Evolutionary conservation across 805 yeast species (phyloP).

Genomic region (Suhomyces emberorum): DNA sequence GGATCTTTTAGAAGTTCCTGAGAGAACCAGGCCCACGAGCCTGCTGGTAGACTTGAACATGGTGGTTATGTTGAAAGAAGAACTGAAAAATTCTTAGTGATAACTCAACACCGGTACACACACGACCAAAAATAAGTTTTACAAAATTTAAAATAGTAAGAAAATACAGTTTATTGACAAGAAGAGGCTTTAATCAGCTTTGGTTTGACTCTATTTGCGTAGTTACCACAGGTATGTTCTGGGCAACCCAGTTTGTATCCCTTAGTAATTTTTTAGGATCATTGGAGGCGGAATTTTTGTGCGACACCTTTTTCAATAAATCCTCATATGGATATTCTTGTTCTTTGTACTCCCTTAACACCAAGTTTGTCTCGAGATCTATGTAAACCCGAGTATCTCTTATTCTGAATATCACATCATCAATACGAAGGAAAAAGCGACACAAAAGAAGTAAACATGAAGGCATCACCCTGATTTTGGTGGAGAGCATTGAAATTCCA

Average conservation of each 20-base stretch:
- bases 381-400: constrained; percentile 82
- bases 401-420: constrained; percentile 79
- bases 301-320: constrained; percentile 22
- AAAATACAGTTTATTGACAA: too few relatives aligned
- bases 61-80: neutral
- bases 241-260: constrained; percentile 70
- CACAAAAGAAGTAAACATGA: constrained; percentile 69
- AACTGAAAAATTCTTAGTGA: constrained; percentile 9
- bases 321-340: constrained; percentile 42
- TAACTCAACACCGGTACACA: constrained; percentile 2
- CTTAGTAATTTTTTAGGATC: constrained; percentile 54
- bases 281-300: constrained; percentile 15
- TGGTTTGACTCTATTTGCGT: constrained; percentile 13
- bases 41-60: constrained; percentile 7
- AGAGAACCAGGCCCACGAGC: constrained; percentile 2
- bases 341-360: constrained; percentile 75
- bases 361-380: constrained; percentile 61
- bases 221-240: constrained; percentile 52
- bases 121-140: constrained; percentile 1
- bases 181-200: too few relatives aligned
- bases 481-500: constrained; percentile 76
- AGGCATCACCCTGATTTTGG: constrained; percentile 87
- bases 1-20: constrained; percentile 20
- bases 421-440: constrained; percentile 83
- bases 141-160: too few relatives aligned